Conservation (phyloP, 495 filamentous ascomycete species). For the Penicillium psychrofluorescens region DNA sequence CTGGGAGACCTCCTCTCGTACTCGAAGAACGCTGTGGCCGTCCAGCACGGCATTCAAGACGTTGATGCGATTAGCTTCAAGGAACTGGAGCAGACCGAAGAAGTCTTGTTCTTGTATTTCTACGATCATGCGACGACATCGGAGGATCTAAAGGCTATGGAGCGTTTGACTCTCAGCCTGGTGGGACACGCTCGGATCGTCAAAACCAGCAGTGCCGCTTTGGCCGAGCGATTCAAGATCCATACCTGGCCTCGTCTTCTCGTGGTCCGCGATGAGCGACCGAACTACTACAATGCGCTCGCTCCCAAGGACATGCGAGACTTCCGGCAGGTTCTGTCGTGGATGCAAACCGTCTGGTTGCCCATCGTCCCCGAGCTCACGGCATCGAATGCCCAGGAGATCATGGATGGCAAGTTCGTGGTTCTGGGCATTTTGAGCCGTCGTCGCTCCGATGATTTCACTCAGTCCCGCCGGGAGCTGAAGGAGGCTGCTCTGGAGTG, state of each 20-base stretch:
- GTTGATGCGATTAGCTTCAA: constrained; percentile 71
- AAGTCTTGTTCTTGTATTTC: constrained; percentile 94
- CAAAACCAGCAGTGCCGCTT: constrained; percentile 67
- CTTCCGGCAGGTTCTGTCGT: constrained; percentile 66
- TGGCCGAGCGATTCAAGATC: constrained; percentile 82
- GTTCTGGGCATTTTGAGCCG: constrained; percentile 85
- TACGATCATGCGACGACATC: constrained; percentile 89
- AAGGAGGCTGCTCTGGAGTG: constrained; percentile 94
- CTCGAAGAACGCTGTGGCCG: constrained; percentile 76
- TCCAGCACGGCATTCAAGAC: constrained; percentile 69
- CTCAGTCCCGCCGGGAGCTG: constrained; percentile 73
- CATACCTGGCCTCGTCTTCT: constrained; percentile 89
- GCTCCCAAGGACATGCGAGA: constrained; percentile 88
- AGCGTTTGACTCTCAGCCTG: constrained; percentile 74
- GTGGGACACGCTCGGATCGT: constrained; percentile 89
- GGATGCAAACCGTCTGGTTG: constrained; percentile 96
- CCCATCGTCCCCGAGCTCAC: constrained; percentile 96
- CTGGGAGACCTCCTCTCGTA: constrained; percentile 84
- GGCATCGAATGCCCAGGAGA: constrained; percentile 80
- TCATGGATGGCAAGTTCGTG: constrained; percentile 90
- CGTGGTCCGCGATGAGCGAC: constrained; percentile 79
- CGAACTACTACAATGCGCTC: constrained; percentile 79
- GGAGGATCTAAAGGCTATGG: constrained; percentile 86
- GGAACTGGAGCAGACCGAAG: constrained; percentile 82
- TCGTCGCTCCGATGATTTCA: constrained; percentile 71